Conservation (phyloP, 1,139 yeast genomes). For the Candida frijolesensis region DNA sequence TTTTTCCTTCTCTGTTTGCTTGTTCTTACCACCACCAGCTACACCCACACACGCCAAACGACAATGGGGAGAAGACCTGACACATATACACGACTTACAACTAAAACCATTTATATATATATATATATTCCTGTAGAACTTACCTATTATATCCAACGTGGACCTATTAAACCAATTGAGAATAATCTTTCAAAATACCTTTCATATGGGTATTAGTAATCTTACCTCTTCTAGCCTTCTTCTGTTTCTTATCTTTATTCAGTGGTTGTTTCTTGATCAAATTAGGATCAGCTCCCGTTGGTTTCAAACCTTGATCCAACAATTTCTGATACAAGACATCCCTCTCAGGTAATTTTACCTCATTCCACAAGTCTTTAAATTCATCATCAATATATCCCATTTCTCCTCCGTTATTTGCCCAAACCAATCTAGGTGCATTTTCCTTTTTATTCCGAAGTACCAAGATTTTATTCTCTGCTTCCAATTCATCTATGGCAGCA, state of each 20-base stretch:
- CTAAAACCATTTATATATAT: background rate
- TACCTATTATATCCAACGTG: background rate
- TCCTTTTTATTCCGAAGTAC: conserved; percentile 92
- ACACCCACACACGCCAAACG: background rate
- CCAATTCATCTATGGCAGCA: conserved; percentile 74
- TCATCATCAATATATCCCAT: conserved; percentile 80
- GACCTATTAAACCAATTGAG: conserved; percentile 35
- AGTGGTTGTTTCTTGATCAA: conserved; percentile 70
- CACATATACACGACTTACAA: background rate
- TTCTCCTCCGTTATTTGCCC: conserved; percentile 85
- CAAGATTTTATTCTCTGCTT: conserved; percentile 71
- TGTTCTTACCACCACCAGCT: background rate
- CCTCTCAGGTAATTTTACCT: conserved; percentile 76
- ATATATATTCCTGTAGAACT: background rate
- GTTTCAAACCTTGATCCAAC: conserved; percentile 84
- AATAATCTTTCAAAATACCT: conserved; percentile 89
- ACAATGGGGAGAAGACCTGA: background rate
- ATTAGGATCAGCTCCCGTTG: conserved; percentile 97
- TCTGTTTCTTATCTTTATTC: conserved; percentile 71
- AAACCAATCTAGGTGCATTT: conserved; percentile 83
- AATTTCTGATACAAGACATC: conserved; percentile 75
- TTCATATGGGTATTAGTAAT: conserved; percentile 96
- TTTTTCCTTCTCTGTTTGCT: background rate
- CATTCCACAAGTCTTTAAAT: conserved; percentile 79
- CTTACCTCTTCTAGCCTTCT: conserved; percentile 90